Percentiles rank a stretch among this genome's conserved stretches.
Evolutionary conservation across 73 alveolate species (phyloP).

Genomic region (Paramecium octaurelia): DNA sequence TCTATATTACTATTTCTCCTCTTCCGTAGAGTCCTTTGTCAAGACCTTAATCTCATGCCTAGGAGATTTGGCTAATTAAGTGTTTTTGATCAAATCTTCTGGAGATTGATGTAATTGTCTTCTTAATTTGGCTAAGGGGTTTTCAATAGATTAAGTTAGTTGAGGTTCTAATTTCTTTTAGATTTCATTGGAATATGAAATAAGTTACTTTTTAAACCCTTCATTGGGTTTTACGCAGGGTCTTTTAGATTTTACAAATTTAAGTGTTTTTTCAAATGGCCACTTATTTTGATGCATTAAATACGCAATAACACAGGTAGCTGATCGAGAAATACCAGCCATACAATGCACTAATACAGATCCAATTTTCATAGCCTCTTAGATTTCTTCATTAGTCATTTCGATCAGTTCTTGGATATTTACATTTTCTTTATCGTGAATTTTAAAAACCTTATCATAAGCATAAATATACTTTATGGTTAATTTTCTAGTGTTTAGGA

Average conservation of each 20-base stretch:
- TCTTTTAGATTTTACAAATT: neutral
- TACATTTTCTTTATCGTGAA: neutral
- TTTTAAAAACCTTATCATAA: neutral
- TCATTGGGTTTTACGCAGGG: neutral
- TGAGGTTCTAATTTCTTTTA: neutral
- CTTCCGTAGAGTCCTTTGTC: neutral
- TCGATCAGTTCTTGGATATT: neutral
- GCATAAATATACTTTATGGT: neutral
- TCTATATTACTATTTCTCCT: neutral
- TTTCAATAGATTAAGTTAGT: neutral
- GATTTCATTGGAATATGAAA: neutral
- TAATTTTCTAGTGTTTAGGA: neutral
- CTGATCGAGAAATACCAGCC: slow-evolving; percentile 1
- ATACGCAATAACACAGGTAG: neutral
- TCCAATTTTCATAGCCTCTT: neutral
- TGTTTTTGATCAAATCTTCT: neutral
- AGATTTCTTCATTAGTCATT: neutral
- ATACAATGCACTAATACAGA: neutral
- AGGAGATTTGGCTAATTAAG: neutral
- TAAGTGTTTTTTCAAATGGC: neutral
- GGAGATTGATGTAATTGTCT: neutral
- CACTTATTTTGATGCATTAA: neutral
- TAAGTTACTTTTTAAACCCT: slow-evolving; percentile 2
- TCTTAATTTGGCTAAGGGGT: neutral
- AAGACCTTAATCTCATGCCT: neutral